These are phyloP conservation scores for Candida multigemmis DNA, from an alignment of 805 yeast genomes.

Conservation along the genomic window DNA sequence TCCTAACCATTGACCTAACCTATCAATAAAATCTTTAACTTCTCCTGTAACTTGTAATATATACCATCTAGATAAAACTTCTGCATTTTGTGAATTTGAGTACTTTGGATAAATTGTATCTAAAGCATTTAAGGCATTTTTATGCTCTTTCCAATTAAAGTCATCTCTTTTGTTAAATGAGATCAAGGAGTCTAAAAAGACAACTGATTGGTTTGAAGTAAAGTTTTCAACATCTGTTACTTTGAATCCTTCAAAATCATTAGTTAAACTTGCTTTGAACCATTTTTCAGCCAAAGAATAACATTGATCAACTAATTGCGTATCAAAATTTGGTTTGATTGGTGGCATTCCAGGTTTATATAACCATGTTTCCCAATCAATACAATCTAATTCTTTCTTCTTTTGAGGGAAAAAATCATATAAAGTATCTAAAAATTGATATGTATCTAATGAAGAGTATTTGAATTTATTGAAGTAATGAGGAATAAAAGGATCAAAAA, in stretches of 20 bases:
- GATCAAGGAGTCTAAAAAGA: constrained; percentile 64
- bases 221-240: constrained; percentile 45
- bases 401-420: constrained; percentile 54
- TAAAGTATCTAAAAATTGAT: constrained; percentile 67
- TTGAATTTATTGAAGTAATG: constrained; percentile 65
- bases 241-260: constrained; percentile 25
- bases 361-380: constrained; percentile 86
- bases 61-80: constrained; percentile 72
- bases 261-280: constrained; percentile 25
- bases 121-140: constrained; percentile 19
- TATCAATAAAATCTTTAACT: constrained; percentile 34
- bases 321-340: constrained; percentile 65
- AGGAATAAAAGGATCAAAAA: constrained; percentile 74
- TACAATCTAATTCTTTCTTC: constrained; percentile 44
- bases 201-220: constrained; percentile 68
- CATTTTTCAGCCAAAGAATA: constrained; percentile 58
- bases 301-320: constrained; percentile 68
- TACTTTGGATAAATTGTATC: constrained; percentile 30
- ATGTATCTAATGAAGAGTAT: constrained; percentile 69
- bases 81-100: constrained; percentile 59
- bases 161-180: constrained; percentile 34
- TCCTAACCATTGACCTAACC: constrained; percentile 76
- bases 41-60: constrained; percentile 53
- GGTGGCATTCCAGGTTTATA: constrained; percentile 84
- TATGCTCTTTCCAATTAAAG: constrained; percentile 29